phyloP scores from a whole-genome alignment of 179 eudicot genomes.

The Spergularia azorica region DNA sequence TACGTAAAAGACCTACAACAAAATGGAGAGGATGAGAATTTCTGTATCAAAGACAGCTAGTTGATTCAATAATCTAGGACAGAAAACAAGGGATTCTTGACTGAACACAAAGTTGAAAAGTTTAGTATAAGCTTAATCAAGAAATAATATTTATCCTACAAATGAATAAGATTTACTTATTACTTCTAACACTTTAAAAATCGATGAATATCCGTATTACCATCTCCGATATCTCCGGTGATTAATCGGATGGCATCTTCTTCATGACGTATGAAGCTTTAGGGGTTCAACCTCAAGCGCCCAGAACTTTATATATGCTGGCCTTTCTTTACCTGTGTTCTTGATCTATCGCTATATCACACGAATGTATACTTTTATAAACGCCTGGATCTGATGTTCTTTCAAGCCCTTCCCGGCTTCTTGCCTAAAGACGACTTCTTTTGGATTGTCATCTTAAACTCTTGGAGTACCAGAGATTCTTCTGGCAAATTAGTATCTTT shows the following conservation, averaged over 20 bases:
- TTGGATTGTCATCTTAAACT: constrained; percentile 40
- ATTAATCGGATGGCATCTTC: constrained; percentile 21
- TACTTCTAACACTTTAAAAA: constrained; percentile 8
- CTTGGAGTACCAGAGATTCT: constrained; percentile 75
- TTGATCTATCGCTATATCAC: constrained; percentile 16
- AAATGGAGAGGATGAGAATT: too few species aligned
- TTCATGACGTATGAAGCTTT: constrained; percentile 2
- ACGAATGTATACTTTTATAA: not conserved
- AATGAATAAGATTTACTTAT: constrained; percentile 1
- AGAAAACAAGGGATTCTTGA: not conserved
- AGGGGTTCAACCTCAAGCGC: not conserved
- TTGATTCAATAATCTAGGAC: not conserved
- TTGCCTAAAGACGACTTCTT: not conserved
- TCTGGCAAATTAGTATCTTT: constrained; percentile 76
- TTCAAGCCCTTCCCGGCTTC: constrained; percentile 1
- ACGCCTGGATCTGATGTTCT: not conserved
- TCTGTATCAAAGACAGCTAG: not conserved
- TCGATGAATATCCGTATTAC: constrained; percentile 13
- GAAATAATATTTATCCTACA: constrained; percentile 18
- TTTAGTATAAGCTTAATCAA: constrained; percentile 6
- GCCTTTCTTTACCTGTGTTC: constrained; percentile 25
- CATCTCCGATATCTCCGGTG: constrained; percentile 16
- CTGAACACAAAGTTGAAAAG: not conserved
- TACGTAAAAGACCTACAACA: too few species aligned
- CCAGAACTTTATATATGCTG: constrained; percentile 15